Evolutionary conservation across 352 stramenopile genomes (phyloP).

Genomic region (Pythium phragmiticola): DNA sequence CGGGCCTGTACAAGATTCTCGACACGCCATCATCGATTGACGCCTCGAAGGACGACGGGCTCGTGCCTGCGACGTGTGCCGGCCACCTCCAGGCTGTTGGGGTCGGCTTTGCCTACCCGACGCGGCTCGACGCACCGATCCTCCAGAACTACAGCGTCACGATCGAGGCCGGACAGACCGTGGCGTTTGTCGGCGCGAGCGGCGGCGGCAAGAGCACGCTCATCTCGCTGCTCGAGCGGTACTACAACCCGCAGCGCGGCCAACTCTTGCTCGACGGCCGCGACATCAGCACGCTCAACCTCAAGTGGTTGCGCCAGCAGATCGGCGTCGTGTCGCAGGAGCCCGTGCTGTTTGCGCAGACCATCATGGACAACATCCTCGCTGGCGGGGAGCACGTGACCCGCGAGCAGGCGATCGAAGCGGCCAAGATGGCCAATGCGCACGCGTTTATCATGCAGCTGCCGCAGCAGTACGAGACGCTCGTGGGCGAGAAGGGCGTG

Average conservation of each 20-base stretch:
- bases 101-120: slow-evolving; percentile 71
- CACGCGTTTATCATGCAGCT: slow-evolving; percentile 9
- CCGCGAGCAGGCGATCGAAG: background rate
- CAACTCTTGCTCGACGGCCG: slow-evolving; percentile 66
- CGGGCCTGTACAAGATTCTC: slow-evolving; percentile 50
- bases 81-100: slow-evolving; percentile 46
- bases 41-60: slow-evolving; percentile 30
- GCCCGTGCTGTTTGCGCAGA: slow-evolving; percentile 11
- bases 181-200: slow-evolving; percentile 36
- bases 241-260: slow-evolving; percentile 77
- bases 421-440: slow-evolving; percentile 2
- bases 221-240: slow-evolving; percentile 65
- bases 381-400: background rate
- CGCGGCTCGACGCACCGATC: slow-evolving; percentile 38
- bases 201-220: slow-evolving; percentile 45
- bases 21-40: slow-evolving; percentile 48
- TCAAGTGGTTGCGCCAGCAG: slow-evolving; percentile 23
- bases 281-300: slow-evolving; percentile 54
- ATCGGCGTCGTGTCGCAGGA: slow-evolving; percentile 10
- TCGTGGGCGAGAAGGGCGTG: slow-evolving; percentile 10
- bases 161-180: slow-evolving; percentile 30
- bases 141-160: slow-evolving; percentile 34
- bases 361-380: slow-evolving; percentile 3
- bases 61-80: slow-evolving; percentile 26
- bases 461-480: slow-evolving; percentile 16